Evolutionary conservation across 1,139 yeast species (phyloP).

Genomic region (Yamadazyma spencermartinsiae): DNA sequence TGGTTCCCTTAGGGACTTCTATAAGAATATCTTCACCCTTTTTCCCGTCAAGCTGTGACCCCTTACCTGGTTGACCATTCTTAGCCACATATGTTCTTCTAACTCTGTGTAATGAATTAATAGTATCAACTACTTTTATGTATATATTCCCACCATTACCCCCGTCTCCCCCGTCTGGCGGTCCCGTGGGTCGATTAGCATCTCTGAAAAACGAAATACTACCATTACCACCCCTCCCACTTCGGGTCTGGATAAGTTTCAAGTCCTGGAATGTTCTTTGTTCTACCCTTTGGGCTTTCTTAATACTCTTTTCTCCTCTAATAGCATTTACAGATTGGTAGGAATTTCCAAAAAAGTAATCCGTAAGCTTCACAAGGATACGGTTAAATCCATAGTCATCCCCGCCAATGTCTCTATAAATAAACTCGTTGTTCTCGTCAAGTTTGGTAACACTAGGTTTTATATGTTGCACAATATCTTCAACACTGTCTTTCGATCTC

Average conservation of each 20-base stretch:
- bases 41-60: conserved; percentile 80
- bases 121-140: conserved; percentile 72
- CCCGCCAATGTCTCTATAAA: conserved; percentile 20
- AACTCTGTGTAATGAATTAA: conserved; percentile 70
- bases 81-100: conserved; percentile 68
- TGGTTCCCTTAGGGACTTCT: conserved; percentile 90
- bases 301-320: conserved; percentile 24
- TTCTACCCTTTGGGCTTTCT: conserved; percentile 37
- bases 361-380: conserved; percentile 30
- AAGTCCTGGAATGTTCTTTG: conserved; percentile 55
- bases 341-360: conserved; percentile 44
- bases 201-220: conserved; percentile 82
- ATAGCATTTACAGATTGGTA: conserved; percentile 46
- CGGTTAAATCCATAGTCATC: conserved; percentile 25
- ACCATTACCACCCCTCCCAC: conserved; percentile 92
- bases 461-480: not conserved
- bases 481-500: conserved; percentile 4
- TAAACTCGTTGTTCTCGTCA: conserved; percentile 14
- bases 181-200: conserved; percentile 82
- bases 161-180: conserved; percentile 99
- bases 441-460: conserved; percentile 7
- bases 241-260: conserved; percentile 61
- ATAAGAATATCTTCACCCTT: conserved; percentile 76
- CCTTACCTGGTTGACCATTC: conserved; percentile 70
- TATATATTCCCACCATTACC: conserved; percentile 90